A percentile compares a stretch with the other conserved stretches of the same genome.
Conservation (phyloP, 495 filamentous ascomycete species). For the Bacidia gigantensis region DNA sequence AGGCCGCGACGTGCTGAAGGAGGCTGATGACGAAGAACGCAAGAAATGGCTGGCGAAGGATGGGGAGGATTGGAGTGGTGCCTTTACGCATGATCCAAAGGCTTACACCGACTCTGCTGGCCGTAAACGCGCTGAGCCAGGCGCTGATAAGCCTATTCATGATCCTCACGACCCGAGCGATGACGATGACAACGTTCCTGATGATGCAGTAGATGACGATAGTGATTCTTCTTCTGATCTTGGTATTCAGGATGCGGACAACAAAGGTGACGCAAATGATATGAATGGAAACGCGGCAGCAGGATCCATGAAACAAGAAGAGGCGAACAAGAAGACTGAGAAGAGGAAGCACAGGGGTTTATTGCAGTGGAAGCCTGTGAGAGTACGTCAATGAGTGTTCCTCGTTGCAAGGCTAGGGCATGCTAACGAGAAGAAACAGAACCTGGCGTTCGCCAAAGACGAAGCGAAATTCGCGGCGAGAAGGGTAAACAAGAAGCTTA, state of each 20-base stretch:
- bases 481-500: conserved; percentile 35
- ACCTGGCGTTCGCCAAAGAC: conserved; percentile 37
- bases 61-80: conserved; percentile 80
- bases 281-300: conserved; percentile 16
- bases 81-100: conserved; percentile 56
- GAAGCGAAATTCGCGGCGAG: conserved; percentile 36
- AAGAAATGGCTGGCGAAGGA: conserved; percentile 64
- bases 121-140: conserved; percentile 40
- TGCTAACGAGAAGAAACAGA: conserved; percentile 13
- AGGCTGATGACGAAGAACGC: conserved; percentile 53
- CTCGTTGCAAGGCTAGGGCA: not conserved
- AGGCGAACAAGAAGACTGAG: conserved; percentile 33
- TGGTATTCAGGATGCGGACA: conserved; percentile 31
- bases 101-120: conserved; percentile 38
- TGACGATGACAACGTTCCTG: conserved; percentile 25
- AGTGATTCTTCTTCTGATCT: conserved; percentile 30
- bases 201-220: conserved; percentile 28
- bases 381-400: conserved; percentile 15
- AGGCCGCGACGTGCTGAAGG: conserved; percentile 64
- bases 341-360: conserved; percentile 38
- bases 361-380: conserved; percentile 43
- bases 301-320: conserved; percentile 19
- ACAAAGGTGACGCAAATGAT: conserved; percentile 16
- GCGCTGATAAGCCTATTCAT: conserved; percentile 38
- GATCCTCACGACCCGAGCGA: conserved; percentile 41